These are phyloP conservation scores for Ormosia semicastrata DNA, from an alignment of 306 rosid species.

Conservation along the genomic window DNA sequence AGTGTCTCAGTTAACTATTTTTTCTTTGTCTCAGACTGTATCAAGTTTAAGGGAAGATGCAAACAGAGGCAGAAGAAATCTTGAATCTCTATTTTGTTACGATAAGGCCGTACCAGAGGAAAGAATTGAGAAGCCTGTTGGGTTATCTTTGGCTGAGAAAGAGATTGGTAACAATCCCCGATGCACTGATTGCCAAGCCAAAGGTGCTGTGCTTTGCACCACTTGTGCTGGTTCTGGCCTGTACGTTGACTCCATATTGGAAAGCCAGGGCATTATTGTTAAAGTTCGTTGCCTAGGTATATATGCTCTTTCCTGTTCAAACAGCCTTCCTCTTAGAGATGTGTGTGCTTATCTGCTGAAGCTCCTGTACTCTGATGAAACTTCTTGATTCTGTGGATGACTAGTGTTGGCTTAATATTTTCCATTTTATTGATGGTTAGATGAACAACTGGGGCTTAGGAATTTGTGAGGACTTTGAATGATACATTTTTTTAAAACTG, in stretches of 20 bases:
- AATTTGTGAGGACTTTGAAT: neutral
- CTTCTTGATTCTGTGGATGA: neutral
- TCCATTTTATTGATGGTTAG: neutral
- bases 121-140: constrained; percentile 79
- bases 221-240: constrained; percentile 95
- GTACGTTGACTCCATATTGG: constrained; percentile 80
- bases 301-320: constrained; percentile 6
- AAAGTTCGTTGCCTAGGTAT: constrained; percentile 82
- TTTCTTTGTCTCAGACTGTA: constrained; percentile 41
- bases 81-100: constrained; percentile 75
- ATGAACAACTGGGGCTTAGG: neutral
- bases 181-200: constrained; percentile 76
- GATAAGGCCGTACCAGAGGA: constrained; percentile 84
- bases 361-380: constrained; percentile 4
- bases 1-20: neutral
- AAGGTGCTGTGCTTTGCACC: constrained; percentile 86
- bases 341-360: neutral
- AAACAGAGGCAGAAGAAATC: constrained; percentile 54
- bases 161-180: constrained; percentile 57
- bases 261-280: constrained; percentile 81
- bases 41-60: constrained; percentile 52
- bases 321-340: neutral
- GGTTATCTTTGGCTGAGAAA: constrained; percentile 70
- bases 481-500: neutral
- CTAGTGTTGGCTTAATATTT: neutral